Base-by-base conservation (phyloP, 2,329 filamentous ascomycete species). In the Davidsoniella eucalypti region DNA sequence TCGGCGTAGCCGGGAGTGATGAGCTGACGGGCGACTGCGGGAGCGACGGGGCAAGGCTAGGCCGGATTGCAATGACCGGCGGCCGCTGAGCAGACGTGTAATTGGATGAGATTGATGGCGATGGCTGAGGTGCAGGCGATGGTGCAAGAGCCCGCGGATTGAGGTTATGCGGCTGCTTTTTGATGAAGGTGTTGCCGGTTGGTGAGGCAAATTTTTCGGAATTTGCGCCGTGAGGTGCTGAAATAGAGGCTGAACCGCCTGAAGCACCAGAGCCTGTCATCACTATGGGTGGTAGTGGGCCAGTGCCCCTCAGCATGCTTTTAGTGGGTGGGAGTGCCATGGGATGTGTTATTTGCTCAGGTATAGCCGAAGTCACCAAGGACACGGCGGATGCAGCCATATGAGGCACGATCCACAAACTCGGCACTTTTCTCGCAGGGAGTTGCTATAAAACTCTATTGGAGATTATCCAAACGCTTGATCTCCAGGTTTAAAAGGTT, bases 1-100 rank as follows among this genome's bases (percentile, higher is more conserved):
- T 60, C 42, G 63, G 60, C 40, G 63, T 54, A 61, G 60, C 54
- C 57, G 44, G 47, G 21, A n/a, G 39, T 17, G 37, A 16, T 36
- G 26, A 21, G 16, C 37, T 17, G 26, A 52, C 40, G 48, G 56
- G 56, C 57, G 58, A 59, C 57, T 58, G 61, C 57, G 56, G 57
- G 37, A 50, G 46, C 36, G 44, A 53, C 18, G 48, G 33, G 33
- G 40, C 44, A 45, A 49, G 47, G 12, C 44, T 53, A 23, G 51
- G 51, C 33, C 51, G 47, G 47, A 53, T 53, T 16, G 51, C 47
- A 38, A 53, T 53, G 17, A 44, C 48, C 17, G 51, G 47, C 18
- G 47, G 51, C 18, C 47, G 47, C 44, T 53, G 51, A 39, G 44
- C n/a, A 23, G 44, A 44, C 17, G 18, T 23, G 4, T 41, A 43